A percentile compares a stretch with the other conserved stretches of the same genome.
Evolutionary conservation across 2,329 filamentous ascomycete species (phyloP).

Genomic region (Xylariaceae sp.): DNA sequence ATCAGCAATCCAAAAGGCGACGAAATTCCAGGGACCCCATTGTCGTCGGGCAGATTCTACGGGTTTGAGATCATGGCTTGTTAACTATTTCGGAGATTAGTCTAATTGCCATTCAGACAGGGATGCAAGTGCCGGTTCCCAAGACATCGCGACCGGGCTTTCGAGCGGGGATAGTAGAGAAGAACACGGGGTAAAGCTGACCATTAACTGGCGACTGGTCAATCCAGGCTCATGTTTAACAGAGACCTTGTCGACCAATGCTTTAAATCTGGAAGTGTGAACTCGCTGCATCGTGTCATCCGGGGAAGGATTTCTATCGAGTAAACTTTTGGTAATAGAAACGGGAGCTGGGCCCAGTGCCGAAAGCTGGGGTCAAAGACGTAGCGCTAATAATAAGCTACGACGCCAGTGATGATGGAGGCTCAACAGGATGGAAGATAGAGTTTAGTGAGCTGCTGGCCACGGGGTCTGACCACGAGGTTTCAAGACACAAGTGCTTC

Average conservation of each 20-base stretch:
- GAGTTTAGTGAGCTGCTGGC: too few species aligned
- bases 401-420: background rate
- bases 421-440: background rate
- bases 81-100: slow-evolving; percentile 57
- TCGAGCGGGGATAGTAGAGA: background rate
- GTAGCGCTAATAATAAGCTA: background rate
- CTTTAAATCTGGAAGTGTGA: slow-evolving; percentile 36
- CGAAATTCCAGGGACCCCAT: slow-evolving; percentile 86
- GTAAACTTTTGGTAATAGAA: slow-evolving; percentile 25
- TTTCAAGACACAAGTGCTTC: background rate
- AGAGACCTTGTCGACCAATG: slow-evolving; percentile 57
- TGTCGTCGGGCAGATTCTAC: slow-evolving; percentile 76
- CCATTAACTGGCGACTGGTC: slow-evolving; percentile 75
- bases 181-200: slow-evolving; percentile 29
- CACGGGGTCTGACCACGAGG: too few species aligned
- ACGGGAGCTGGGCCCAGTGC: background rate
- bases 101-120: background rate
- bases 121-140: slow-evolving; percentile 8
- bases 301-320: slow-evolving; percentile 16
- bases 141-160: background rate
- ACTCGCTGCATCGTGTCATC: slow-evolving; percentile 29
- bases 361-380: slow-evolving; percentile 1
- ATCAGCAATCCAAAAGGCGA: slow-evolving; percentile 83
- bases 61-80: slow-evolving; percentile 75
- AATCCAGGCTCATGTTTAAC: slow-evolving; percentile 74